Evolutionary conservation across 1,284 basidiomycete genomes (phyloP).

Genomic region (Cerrena zonata): DNA sequence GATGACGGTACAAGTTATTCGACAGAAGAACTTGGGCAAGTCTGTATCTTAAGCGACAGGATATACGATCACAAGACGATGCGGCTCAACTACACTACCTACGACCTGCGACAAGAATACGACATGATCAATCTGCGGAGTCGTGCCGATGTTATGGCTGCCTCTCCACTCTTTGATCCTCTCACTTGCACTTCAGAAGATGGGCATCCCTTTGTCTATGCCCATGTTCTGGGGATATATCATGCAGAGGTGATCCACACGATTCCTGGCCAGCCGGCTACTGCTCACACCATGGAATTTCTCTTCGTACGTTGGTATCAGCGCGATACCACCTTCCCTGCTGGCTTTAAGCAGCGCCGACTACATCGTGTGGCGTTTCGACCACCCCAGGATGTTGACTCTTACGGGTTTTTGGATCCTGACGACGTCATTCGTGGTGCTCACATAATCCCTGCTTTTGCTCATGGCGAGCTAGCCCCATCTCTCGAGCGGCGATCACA

Average conservation of each 20-base stretch:
- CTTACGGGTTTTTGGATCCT: constrained; percentile 23
- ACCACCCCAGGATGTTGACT: constrained; percentile 9
- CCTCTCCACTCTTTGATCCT: not conserved
- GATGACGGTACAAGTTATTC: not conserved
- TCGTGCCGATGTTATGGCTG: constrained; percentile 6
- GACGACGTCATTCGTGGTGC: constrained; percentile 22
- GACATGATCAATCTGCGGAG: constrained; percentile 28
- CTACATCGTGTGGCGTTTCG: constrained; percentile 23
- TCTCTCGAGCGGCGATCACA: too few relatives aligned
- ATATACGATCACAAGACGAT: constrained; percentile 20
- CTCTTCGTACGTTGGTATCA: constrained; percentile 27
- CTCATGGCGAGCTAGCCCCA: too few relatives aligned
- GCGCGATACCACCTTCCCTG: constrained; percentile 5
- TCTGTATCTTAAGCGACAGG: constrained; percentile 13
- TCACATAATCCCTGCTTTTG: constrained; percentile 31
- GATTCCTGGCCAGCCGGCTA: not conserved
- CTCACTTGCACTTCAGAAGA: not conserved
- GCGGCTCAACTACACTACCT: constrained; percentile 24
- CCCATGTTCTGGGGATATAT: constrained; percentile 1
- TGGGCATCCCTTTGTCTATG: constrained; percentile 2
- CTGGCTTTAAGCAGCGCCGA: constrained; percentile 13
- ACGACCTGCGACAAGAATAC: constrained; percentile 23
- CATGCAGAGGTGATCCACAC: constrained; percentile 3
- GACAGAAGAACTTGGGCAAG: not conserved
- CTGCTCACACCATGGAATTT: constrained; percentile 19